phyloP scores from a whole-genome alignment of 371 early-diverging fungal genomes.

The Mortierella sp. region DNA sequence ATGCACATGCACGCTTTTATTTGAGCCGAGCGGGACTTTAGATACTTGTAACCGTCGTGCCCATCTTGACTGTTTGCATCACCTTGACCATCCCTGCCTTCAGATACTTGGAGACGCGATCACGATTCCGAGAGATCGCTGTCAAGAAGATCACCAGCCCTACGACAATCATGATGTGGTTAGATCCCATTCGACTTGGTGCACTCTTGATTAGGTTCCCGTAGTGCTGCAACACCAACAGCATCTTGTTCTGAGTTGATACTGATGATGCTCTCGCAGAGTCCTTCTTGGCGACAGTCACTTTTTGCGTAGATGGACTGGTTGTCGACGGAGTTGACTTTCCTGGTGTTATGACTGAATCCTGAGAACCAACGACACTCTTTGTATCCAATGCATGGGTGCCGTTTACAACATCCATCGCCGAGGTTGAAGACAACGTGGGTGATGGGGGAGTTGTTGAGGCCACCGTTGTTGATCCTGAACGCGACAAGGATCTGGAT shows the following conservation, averaged over 20 bases:
- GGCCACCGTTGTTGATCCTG: too few relatives aligned
- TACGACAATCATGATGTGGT: constrained; percentile 41
- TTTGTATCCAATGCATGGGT: too few relatives aligned
- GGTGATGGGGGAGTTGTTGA: too few relatives aligned
- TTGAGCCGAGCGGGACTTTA: too few relatives aligned
- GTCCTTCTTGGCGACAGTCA: constrained; percentile 1
- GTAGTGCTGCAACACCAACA: constrained; percentile 31
- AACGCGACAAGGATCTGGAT: too few relatives aligned
- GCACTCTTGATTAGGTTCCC: constrained; percentile 12
- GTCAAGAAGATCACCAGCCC: constrained; percentile 40
- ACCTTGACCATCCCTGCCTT: constrained; percentile 26
- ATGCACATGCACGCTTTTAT: too few relatives aligned
- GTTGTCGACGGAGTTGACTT: too few relatives aligned
- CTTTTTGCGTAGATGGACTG: too few relatives aligned
- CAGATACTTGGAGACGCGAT: constrained; percentile 15
- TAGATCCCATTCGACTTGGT: constrained; percentile 23
- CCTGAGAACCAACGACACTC: too few relatives aligned
- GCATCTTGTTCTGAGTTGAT: constrained; percentile 15
- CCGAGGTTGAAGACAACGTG: too few relatives aligned
- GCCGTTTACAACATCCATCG: too few relatives aligned
- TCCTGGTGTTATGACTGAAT: too few relatives aligned
- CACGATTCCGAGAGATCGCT: constrained; percentile 26
- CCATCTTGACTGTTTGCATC: constrained; percentile 51
- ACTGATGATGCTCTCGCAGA: background rate
- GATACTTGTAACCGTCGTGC: constrained; percentile 46